phyloP scores from a whole-genome alignment of 768 basidiomycete genomes.

The Glaciozyma martinii region DNA sequence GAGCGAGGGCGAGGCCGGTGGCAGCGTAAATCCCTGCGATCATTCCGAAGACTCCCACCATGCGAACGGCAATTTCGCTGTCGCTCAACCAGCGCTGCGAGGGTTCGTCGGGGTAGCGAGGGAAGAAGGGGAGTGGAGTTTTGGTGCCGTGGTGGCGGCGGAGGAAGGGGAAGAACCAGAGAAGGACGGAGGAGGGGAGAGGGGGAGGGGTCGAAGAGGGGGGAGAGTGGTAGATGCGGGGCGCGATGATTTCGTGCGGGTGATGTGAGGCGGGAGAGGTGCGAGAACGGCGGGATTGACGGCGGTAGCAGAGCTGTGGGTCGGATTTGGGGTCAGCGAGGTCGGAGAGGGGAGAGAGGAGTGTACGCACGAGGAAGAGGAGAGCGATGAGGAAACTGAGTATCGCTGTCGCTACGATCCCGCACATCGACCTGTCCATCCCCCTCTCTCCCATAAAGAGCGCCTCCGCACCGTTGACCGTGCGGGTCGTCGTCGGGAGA shows the following conservation, averaged over 20 bases:
- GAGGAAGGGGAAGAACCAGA: not conserved
- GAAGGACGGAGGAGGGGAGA: not conserved
- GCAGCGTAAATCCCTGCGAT: not conserved
- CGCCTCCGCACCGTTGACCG: no score
- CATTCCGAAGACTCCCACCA: not conserved
- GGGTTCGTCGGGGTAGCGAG: not conserved
- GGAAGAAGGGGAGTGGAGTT: not conserved
- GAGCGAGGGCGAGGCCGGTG: not conserved
- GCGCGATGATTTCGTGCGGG: not conserved
- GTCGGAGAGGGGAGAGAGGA: no score
- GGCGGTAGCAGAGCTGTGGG: no score
- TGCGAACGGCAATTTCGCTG: not conserved
- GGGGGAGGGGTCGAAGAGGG: not conserved
- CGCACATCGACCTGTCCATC: no score
- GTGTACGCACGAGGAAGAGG: no score
- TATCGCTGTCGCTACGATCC: no score
- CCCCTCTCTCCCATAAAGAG: no score
- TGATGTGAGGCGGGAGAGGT: no score
- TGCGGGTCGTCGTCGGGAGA: no score
- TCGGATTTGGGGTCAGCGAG: no score
- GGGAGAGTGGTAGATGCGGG: not conserved
- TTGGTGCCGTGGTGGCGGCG: not conserved
- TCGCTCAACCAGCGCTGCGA: not conserved
- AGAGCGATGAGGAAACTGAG: no score
- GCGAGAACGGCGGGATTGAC: no score